phyloP scores from a whole-genome alignment of 495 filamentous ascomycete genomes.

The Aspergillus ellipticus region DNA sequence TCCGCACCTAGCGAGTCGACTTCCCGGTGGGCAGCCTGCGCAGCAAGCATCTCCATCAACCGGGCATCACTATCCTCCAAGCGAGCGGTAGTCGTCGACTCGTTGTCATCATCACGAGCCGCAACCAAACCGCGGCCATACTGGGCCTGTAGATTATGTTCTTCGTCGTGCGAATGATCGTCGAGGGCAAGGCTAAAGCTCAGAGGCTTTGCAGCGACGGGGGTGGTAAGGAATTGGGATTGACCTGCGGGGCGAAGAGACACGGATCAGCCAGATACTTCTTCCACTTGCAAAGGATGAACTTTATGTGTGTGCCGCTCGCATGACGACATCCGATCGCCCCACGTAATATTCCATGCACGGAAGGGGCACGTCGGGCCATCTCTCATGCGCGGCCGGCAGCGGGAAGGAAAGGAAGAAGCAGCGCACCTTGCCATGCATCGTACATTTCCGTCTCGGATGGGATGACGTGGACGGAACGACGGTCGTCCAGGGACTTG shows the following conservation, averaged over 20 bases:
- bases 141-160: constrained; percentile 36
- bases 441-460: constrained; percentile 95
- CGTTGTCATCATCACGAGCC: constrained; percentile 56
- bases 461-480: constrained; percentile 54
- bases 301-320: no score
- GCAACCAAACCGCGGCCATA: constrained; percentile 35
- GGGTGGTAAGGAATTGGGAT: constrained; percentile 87
- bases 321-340: not conserved
- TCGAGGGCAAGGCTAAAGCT: constrained; percentile 82
- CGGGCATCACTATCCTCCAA: constrained; percentile 80
- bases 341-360: not conserved
- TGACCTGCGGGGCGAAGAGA: constrained; percentile 56
- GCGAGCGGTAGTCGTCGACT: constrained; percentile 54
- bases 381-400: not conserved
- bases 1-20: constrained; percentile 68
- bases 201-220: constrained; percentile 76
- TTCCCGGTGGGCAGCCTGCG: constrained; percentile 77
- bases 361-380: no score
- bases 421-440: constrained; percentile 85
- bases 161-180: constrained; percentile 52
- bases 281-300: no score
- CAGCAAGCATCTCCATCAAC: constrained; percentile 92
- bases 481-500: constrained; percentile 83
- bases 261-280: no score
- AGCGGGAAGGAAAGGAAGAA: not conserved